A percentile compares a stretch with the other conserved stretches of the same genome.
Conservation (phyloP, 192 early-diverging fungal species). For the Chytriomyces hyalinus region DNA sequence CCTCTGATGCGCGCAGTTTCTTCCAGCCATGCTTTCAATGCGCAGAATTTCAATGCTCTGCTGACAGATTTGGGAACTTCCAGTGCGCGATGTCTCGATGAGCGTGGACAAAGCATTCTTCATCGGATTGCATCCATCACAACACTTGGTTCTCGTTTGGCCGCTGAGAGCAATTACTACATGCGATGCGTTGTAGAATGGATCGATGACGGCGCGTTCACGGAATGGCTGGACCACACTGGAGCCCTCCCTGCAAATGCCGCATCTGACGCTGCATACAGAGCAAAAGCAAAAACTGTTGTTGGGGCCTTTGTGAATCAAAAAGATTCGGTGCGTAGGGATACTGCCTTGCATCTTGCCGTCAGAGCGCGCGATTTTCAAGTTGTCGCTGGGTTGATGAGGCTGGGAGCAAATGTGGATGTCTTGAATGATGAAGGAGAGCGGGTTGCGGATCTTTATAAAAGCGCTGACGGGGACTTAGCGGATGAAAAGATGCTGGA, state of each 20-base stretch:
- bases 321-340: conserved; percentile 7
- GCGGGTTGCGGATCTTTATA: neutral
- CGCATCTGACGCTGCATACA: neutral
- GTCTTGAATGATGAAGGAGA: conserved; percentile 10
- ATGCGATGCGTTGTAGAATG: conserved; percentile 31
- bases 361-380: neutral
- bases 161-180: conserved; percentile 18
- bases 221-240: neutral
- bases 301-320: conserved; percentile 30
- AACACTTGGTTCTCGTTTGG: neutral
- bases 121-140: conserved; percentile 31
- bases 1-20: conserved; percentile 36
- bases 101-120: conserved; percentile 17
- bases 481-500: neutral
- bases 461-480: neutral
- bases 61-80: conserved; percentile 6
- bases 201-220: conserved; percentile 27
- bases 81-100: conserved; percentile 13
- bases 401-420: conserved; percentile 17
- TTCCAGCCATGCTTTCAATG: conserved; percentile 6
- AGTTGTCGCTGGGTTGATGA: conserved; percentile 18
- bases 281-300: conserved; percentile 2
- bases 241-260: neutral
- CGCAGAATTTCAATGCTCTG: conserved; percentile 20
- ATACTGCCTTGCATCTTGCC: conserved; percentile 41